Conservation (phyloP, 352 stramenopile genomes). For the Plasmopara halstedii region DNA sequence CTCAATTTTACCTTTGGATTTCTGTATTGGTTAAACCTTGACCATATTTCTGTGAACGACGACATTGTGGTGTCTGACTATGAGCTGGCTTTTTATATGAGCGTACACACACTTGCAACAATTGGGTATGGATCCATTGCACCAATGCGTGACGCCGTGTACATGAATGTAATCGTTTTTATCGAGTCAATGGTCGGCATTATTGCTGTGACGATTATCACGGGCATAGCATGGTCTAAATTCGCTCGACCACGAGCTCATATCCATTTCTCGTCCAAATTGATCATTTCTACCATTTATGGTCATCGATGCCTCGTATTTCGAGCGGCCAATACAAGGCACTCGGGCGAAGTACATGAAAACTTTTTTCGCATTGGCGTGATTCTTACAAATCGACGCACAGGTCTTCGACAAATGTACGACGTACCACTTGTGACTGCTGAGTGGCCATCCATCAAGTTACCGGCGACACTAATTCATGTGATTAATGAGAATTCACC, state of each 20-base stretch:
- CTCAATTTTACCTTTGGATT: conserved; percentile 58
- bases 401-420: conserved; percentile 71
- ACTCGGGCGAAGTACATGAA: conserved; percentile 72
- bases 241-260: conserved; percentile 71
- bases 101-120: conserved; percentile 72
- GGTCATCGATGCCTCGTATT: conserved; percentile 75
- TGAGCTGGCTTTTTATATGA: conserved; percentile 74
- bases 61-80: conserved; percentile 47
- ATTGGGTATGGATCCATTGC: conserved; percentile 76
- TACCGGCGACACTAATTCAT: conserved; percentile 75
- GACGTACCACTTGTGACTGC: conserved; percentile 72
- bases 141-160: conserved; percentile 34
- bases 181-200: conserved; percentile 72
- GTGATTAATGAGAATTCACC: conserved; percentile 74
- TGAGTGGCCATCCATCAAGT: conserved; percentile 77
- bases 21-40: conserved; percentile 47
- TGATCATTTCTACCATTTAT: conserved; percentile 63
- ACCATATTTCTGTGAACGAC: conserved; percentile 31
- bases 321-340: conserved; percentile 67
- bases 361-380: conserved; percentile 81
- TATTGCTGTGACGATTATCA: conserved; percentile 76
- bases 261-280: conserved; percentile 72
- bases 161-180: conserved; percentile 77
- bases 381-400: conserved; percentile 78
- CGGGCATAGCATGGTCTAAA: conserved; percentile 81